These are phyloP conservation scores for Paramecium sonneborni DNA, from an alignment of 73 alveolate genomes.

Conservation along the genomic window DNA sequence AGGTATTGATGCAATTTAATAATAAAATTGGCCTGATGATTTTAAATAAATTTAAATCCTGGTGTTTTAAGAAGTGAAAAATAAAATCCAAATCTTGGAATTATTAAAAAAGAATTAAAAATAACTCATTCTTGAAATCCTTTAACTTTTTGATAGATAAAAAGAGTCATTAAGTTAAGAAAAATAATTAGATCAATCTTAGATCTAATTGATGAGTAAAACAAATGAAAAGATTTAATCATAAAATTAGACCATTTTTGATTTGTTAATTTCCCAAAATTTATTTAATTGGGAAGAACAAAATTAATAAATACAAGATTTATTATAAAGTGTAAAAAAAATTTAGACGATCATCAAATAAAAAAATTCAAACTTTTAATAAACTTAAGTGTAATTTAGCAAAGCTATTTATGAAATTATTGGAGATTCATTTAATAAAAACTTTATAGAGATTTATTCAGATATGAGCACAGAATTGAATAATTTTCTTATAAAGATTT, in stretches of 20 bases:
- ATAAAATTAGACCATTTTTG: neutral
- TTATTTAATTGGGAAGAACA: neutral
- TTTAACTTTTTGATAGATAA: neutral
- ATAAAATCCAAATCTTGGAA: neutral
- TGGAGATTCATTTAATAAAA: no score
- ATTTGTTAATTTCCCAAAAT: neutral
- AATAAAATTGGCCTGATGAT: neutral
- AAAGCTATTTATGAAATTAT: no score
- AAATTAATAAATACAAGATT: neutral
- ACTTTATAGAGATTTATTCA: no score
- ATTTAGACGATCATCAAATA: neutral
- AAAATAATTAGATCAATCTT: neutral
- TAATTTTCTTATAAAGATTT: no score
- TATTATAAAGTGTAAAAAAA: no score
- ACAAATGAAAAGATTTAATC: neutral
- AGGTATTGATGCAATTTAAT: neutral
- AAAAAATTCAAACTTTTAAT: no score
- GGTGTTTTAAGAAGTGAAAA: neutral
- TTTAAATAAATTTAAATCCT: no score
- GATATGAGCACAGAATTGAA: no score
- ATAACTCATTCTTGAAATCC: neutral
- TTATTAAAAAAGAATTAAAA: no score
- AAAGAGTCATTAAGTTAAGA: neutral
- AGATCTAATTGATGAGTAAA: neutral
- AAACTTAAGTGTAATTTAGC: no score